Evolutionary conservation across 768 basidiomycete genomes (phyloP), one percentile per base, ranked within the genome.

Genomic region (Leucosporidium scottii): DNA sequence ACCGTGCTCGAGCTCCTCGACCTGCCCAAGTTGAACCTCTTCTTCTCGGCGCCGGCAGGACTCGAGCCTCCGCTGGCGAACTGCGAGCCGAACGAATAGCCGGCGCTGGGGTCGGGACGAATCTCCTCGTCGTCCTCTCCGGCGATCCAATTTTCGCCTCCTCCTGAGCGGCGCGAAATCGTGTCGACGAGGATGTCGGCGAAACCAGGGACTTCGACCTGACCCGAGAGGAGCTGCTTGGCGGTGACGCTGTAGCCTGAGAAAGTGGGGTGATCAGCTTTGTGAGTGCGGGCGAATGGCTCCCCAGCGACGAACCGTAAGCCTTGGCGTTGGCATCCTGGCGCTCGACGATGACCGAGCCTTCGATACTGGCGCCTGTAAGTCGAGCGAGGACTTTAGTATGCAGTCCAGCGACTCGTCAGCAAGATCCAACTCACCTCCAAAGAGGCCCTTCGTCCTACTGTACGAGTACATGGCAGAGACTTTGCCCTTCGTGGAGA

Each of bases 261-360:
- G 57, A 9, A 4, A 5, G 30, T 13, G 47, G 21, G 4, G 18
- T 21, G 10, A n/a, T 17, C 2, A 21, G 31, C 18, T 8, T 3
- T 15, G 10, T 9, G 28, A 4, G 4, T n/a, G n/a, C n/a, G n/a
- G n/a, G n/a, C n/a, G n/a, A n/a, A n/a, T n/a, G n/a, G n/a, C n/a
- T n/a, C n/a, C n/a, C n/a, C n/a, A n/a, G n/a, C n/a, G n/a, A n/a
- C 53, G 5, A 83, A 50, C 77, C 76, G 75, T 96, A 96, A 3
- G 93, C 93, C 59, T 86, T 82, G 1, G 84, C 81, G 76, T 96
- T 97, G 13, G 92, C 91, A 77, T 99, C 94, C 75, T 92, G 89
- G 49, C 94, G 85, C 78, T 96, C 94, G 21, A 96, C 83, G 67
- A 98, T 93, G 60, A 96, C 86, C 1, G 89, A 90, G 15, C 77